Evolutionary conservation across 192 early-diverging fungal species (phyloP).

Genomic region (Rhizoclosmatium globosum): DNA sequence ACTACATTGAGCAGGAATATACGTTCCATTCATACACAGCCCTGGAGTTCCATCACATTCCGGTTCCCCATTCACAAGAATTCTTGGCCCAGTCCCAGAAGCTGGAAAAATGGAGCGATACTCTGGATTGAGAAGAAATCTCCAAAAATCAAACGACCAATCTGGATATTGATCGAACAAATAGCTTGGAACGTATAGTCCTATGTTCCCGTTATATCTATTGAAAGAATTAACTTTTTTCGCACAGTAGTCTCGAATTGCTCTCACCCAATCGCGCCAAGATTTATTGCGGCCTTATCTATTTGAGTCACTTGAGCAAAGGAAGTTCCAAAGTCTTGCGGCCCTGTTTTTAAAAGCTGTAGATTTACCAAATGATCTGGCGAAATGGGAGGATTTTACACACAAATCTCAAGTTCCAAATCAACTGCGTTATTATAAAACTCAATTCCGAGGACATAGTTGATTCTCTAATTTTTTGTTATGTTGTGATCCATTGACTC

Average conservation of each 20-base stretch:
- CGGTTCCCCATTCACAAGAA: background rate
- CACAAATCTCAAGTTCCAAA: conserved; percentile 17
- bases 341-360: conserved; percentile 1
- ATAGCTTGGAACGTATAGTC: conserved; percentile 25
- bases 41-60: conserved; percentile 3
- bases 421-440: conserved; percentile 13
- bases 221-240: background rate
- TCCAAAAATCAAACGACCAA: conserved; percentile 38
- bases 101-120: background rate
- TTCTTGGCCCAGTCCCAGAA: background rate
- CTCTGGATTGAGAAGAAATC: conserved; percentile 22
- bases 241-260: background rate
- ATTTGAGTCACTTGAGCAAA: conserved; percentile 24
- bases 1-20: background rate
- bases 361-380: too few relatives aligned
- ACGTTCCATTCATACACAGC: conserved; percentile 19
- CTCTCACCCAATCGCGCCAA: conserved; percentile 16
- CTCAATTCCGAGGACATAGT: background rate
- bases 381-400: background rate
- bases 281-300: background rate
- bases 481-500: background rate
- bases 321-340: background rate
- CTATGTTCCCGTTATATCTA: conserved; percentile 26
- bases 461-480: background rate
- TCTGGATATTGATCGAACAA: conserved; percentile 28